phyloP scores from a whole-genome alignment of 768 basidiomycete species.

The Naganishia friedmannii region DNA sequence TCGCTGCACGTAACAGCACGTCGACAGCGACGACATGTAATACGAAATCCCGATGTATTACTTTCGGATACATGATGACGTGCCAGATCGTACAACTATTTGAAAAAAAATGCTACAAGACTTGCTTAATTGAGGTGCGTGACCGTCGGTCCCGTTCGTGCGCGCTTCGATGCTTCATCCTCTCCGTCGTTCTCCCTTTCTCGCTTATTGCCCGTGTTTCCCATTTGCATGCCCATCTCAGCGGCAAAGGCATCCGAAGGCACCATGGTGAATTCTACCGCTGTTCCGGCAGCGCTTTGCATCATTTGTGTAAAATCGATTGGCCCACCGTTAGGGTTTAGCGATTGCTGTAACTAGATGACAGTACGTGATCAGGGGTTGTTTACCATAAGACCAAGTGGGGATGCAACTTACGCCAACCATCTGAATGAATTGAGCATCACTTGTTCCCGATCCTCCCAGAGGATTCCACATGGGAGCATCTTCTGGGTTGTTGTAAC shows the following conservation, averaged over 20 bases:
- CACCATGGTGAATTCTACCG: conserved; percentile 20
- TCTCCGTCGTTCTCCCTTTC: background rate
- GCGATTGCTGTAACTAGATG: conserved; percentile 2
- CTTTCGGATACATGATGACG: background rate
- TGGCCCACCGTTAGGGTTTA: conserved; percentile 14
- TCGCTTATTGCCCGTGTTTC: background rate
- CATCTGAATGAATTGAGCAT: conserved; percentile 21
- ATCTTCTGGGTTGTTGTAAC: conserved; percentile 18
- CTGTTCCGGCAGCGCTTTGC: conserved; percentile 13
- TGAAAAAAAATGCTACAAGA: background rate
- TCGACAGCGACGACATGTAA: background rate
- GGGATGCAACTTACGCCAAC: conserved; percentile 3
- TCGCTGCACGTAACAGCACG: too few species aligned
- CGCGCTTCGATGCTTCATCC: conserved; percentile 8
- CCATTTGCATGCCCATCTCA: conserved; percentile 2
- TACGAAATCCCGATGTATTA: background rate
- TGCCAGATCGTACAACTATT: background rate
- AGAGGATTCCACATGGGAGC: conserved; percentile 19
- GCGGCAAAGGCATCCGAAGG: conserved; percentile 13
- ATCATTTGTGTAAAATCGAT: conserved; percentile 17
- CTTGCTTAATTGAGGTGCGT: background rate
- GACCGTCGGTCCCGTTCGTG: background rate
- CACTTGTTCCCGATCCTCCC: conserved; percentile 16
- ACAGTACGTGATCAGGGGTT: background rate
- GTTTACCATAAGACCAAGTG: background rate